Conservation (phyloP, 2,329 filamentous ascomycete species). For the Phialocephala subalpina region DNA sequence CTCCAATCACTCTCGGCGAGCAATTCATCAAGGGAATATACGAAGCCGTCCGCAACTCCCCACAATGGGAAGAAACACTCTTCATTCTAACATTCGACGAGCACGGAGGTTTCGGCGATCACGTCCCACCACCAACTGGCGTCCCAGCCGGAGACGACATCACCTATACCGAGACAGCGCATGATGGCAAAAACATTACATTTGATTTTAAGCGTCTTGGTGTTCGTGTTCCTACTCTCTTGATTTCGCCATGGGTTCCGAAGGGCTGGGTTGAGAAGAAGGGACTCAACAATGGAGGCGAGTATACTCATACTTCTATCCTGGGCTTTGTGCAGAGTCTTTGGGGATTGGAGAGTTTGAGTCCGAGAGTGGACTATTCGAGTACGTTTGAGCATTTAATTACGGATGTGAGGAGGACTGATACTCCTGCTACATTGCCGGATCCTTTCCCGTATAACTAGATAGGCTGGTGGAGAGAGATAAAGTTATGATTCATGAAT, state of each 20-base stretch:
- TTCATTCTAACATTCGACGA: constrained; percentile 58
- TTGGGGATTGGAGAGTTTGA: constrained; percentile 45
- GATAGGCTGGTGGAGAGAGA: background rate
- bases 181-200: constrained; percentile 47
- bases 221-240: constrained; percentile 52
- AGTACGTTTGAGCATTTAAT: constrained; percentile 41
- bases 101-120: constrained; percentile 56
- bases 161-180: constrained; percentile 47
- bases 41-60: constrained; percentile 51
- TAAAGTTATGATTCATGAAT: constrained; percentile 17
- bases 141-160: constrained; percentile 49
- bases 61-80: constrained; percentile 56
- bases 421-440: constrained; percentile 36
- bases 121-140: constrained; percentile 51
- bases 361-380: constrained; percentile 33
- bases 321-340: constrained; percentile 52
- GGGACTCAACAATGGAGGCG: constrained; percentile 46
- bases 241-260: constrained; percentile 54
- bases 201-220: constrained; percentile 52
- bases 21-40: constrained; percentile 55
- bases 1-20: constrained; percentile 53
- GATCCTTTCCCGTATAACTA: constrained; percentile 33
- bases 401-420: constrained; percentile 31
- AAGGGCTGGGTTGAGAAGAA: constrained; percentile 51
- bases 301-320: constrained; percentile 55